Evolutionary conservation across 306 rosid genomes (phyloP).

Genomic region (Cicer judaicum): DNA sequence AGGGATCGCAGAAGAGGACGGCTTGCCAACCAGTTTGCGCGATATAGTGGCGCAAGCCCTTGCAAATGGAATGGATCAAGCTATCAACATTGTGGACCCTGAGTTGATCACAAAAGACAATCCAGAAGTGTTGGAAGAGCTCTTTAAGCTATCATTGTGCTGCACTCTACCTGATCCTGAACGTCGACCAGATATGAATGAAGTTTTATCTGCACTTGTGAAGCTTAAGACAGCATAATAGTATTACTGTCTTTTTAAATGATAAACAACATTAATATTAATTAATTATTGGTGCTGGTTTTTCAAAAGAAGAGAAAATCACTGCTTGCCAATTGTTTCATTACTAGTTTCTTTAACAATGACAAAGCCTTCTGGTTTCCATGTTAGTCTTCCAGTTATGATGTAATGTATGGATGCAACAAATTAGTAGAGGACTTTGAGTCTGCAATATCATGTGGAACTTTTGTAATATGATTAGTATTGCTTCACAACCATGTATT

Average conservation of each 20-base stretch:
- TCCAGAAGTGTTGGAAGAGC: slow-evolving; percentile 51
- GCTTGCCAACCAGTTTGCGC: slow-evolving; percentile 58
- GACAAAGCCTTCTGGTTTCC: slow-evolving; percentile 6
- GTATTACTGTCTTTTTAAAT: slow-evolving; percentile 28
- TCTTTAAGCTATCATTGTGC: slow-evolving; percentile 62
- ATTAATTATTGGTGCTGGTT: slow-evolving; percentile 15
- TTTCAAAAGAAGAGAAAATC: background rate
- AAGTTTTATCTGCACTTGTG: slow-evolving; percentile 56
- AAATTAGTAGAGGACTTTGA: background rate
- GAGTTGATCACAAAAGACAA: slow-evolving; percentile 51
- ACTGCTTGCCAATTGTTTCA: background rate
- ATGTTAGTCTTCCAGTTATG: slow-evolving; percentile 28
- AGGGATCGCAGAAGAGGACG: slow-evolving; percentile 63
- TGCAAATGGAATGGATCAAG: slow-evolving; percentile 50
- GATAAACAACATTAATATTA: slow-evolving; percentile 3
- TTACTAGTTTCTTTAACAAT: slow-evolving; percentile 9
- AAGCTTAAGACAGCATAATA: slow-evolving; percentile 51
- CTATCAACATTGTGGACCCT: slow-evolving; percentile 63
- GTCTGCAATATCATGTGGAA: slow-evolving; percentile 1
- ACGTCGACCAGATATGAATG: slow-evolving; percentile 68
- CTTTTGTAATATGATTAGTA: background rate
- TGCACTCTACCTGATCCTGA: slow-evolving; percentile 72
- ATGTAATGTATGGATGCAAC: slow-evolving; percentile 2
- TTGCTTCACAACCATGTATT: slow-evolving; percentile 28
- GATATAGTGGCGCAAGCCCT: slow-evolving; percentile 67